Evolutionary conservation across 805 yeast genomes (phyloP).

Genomic region (Sugiyamaella marilandica): DNA sequence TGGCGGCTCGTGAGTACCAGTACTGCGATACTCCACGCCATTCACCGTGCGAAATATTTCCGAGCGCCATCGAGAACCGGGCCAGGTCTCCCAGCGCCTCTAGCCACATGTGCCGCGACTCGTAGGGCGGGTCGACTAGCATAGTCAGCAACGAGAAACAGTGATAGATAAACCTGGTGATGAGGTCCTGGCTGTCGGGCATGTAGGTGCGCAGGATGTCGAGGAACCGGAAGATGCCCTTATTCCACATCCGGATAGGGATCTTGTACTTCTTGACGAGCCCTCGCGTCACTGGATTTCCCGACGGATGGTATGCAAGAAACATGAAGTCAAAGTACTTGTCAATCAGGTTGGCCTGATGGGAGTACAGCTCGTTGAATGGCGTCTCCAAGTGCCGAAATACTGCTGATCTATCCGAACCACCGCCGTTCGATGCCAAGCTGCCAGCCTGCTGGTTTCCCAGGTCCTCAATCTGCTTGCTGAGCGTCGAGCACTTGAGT

Average conservation of each 20-base stretch:
- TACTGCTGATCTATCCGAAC: neutral
- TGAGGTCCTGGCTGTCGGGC: constrained; percentile 19
- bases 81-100: constrained; percentile 83
- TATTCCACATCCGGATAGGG: constrained; percentile 24
- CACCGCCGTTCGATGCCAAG: neutral
- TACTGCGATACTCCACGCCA: constrained; percentile 81
- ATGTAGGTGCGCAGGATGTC: constrained; percentile 19
- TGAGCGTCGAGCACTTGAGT: constrained; percentile 11
- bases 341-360: constrained; percentile 19
- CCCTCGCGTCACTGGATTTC: constrained; percentile 15
- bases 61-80: constrained; percentile 81
- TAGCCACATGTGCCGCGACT: constrained; percentile 49
- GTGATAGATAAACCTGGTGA: constrained; percentile 20
- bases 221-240: constrained; percentile 25
- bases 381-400: neutral
- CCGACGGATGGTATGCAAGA: constrained; percentile 23
- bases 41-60: constrained; percentile 73
- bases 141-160: constrained; percentile 22
- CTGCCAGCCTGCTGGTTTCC: neutral
- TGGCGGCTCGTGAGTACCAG: constrained; percentile 75
- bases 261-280: constrained; percentile 23
- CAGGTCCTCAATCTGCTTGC: constrained; percentile 4
- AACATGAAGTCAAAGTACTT: constrained; percentile 24
- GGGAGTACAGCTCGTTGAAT: constrained; percentile 14
- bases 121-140: constrained; percentile 25